Conservation (phyloP, 106 monocot genomes). For the Dioscorea dumetorum region DNA sequence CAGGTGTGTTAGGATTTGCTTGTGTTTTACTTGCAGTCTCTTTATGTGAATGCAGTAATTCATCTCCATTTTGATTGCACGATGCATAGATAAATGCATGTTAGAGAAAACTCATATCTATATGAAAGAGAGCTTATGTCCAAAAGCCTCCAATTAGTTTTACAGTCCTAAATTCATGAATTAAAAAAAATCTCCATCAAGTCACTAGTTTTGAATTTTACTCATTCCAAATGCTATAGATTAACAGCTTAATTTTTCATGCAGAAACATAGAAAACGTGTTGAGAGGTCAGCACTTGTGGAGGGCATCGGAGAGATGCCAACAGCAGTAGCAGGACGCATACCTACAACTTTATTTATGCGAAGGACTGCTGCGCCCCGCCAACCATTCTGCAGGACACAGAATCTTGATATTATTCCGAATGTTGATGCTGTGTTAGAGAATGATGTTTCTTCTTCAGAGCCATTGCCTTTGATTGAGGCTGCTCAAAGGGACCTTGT, state of each 20-base stretch:
- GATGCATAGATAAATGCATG: neutral
- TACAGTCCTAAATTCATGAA: neutral
- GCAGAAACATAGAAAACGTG: conserved; percentile 3
- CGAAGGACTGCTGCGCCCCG: neutral
- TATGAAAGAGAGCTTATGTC: neutral
- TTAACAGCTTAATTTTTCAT: neutral
- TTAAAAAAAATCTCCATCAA: neutral
- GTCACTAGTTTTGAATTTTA: no score
- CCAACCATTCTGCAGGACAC: neutral
- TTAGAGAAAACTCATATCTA: neutral
- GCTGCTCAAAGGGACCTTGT: neutral
- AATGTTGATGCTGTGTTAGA: neutral
- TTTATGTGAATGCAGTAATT: no score
- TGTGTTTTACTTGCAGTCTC: no score
- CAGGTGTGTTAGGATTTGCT: neutral
- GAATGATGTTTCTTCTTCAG: neutral
- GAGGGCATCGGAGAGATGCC: neutral
- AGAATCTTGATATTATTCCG: neutral
- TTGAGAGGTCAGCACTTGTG: neutral
- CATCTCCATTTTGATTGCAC: no score
- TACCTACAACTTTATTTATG: neutral
- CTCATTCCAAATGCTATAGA: no score
- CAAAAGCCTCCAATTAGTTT: neutral
- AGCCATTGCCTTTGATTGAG: neutral
- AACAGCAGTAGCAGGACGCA: neutral